A percentile compares a stretch with the other conserved stretches of the same genome.
Evolutionary conservation across 208 protist species (phyloP).

Genomic region (Naegleria lovaniensis): DNA sequence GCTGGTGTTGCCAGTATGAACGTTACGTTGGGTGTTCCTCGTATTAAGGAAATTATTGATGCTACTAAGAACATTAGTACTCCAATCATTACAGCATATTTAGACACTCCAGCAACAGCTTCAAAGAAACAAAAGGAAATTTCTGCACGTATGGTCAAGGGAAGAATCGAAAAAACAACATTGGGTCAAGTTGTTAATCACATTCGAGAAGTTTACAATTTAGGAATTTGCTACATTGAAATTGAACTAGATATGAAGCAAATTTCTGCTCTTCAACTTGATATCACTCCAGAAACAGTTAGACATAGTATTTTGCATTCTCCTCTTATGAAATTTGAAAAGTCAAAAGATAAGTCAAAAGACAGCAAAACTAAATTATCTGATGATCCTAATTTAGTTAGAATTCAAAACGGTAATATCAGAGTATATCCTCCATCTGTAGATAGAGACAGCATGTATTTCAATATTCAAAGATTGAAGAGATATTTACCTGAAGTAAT

Average conservation of each 20-base stretch:
- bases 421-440: conserved; percentile 59
- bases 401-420: conserved; percentile 34
- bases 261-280: conserved; percentile 80
- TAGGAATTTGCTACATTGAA: conserved; percentile 71
- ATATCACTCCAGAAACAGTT: conserved; percentile 74
- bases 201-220: conserved; percentile 74
- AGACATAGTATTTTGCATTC: not conserved
- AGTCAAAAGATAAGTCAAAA: conserved; percentile 74
- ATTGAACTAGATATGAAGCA: conserved; percentile 81
- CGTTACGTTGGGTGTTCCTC: conserved; percentile 89
- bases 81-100: conserved; percentile 91
- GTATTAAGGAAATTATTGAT: conserved; percentile 99
- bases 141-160: conserved; percentile 73
- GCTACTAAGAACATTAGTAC: conserved; percentile 94
- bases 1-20: conserved; percentile 99
- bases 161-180: conserved; percentile 75
- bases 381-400: conserved; percentile 5
- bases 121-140: conserved; percentile 37
- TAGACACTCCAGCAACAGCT: conserved; percentile 46
- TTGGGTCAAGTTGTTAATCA: conserved; percentile 76
- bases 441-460: conserved; percentile 54
- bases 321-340: conserved; percentile 49
- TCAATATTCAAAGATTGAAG: conserved; percentile 74
- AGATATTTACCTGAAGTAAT: conserved; percentile 71
- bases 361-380: conserved; percentile 56